Conservation (phyloP, 352 stramenopile genomes). For the Phytophthora pinifolia region DNA sequence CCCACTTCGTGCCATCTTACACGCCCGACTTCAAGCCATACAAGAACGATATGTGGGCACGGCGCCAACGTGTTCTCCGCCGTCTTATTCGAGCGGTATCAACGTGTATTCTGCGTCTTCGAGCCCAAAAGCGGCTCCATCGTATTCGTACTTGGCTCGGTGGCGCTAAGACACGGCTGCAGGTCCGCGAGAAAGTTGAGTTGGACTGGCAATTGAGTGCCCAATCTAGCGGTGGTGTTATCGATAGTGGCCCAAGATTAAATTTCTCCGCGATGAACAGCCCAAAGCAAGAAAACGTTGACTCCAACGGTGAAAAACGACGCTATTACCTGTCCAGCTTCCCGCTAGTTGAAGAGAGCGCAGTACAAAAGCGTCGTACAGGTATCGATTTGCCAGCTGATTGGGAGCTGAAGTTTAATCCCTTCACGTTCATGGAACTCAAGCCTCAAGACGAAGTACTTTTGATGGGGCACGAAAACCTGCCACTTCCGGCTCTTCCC, state of each 20-base stretch:
- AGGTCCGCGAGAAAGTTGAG: constrained; percentile 67
- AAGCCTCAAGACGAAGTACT: constrained; percentile 67
- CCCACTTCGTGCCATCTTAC: constrained; percentile 35
- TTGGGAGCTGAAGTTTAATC: constrained; percentile 49
- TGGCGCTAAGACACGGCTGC: constrained; percentile 34
- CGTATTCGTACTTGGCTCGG: constrained; percentile 61
- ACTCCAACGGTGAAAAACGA: background rate
- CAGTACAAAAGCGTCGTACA: constrained; percentile 34
- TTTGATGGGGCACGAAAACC: constrained; percentile 55
- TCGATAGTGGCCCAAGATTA: background rate
- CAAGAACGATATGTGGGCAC: constrained; percentile 87
- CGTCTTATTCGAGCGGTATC: constrained; percentile 75
- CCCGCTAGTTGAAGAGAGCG: constrained; percentile 61
- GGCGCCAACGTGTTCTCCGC: constrained; percentile 66
- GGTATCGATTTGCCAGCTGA: constrained; percentile 43
- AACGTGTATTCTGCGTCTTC: constrained; percentile 62
- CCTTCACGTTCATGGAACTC: constrained; percentile 64
- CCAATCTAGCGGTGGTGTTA: constrained; percentile 1
- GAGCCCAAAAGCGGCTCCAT: constrained; percentile 59
- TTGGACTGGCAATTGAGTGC: constrained; percentile 43
- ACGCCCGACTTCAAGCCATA: constrained; percentile 80
- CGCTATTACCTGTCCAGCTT: constrained; percentile 51
- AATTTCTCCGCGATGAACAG: background rate
- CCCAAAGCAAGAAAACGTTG: background rate
- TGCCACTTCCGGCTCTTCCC: constrained; percentile 54